A percentile compares a stretch with the other conserved stretches of the same genome.
Evolutionary conservation across 169 alveolate genomes (phyloP).

Genomic region (Plasmodium adleri): DNA sequence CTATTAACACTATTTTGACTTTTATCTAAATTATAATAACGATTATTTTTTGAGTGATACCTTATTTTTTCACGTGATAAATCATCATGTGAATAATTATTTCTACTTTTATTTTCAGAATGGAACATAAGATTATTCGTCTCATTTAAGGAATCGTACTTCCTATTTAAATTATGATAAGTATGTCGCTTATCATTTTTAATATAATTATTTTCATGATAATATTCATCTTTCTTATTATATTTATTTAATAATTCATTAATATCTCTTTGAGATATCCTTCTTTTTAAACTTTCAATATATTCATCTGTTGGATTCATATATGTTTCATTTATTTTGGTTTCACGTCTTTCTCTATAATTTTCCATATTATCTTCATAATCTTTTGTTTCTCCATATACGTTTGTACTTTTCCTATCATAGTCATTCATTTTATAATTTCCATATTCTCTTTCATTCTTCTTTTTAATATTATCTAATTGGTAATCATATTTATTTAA

Average conservation of each 20-base stretch:
- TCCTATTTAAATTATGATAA: conserved; percentile 6
- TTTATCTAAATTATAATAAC: background rate
- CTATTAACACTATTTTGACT: background rate
- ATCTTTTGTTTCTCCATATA: background rate
- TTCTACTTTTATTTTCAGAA: conserved; percentile 3
- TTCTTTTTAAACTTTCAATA: conserved; percentile 13
- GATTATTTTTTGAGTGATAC: background rate
- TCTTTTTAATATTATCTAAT: conserved; percentile 11
- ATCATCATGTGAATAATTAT: background rate
- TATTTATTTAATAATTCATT: conserved; percentile 31
- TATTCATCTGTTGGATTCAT: background rate
- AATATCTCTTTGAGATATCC: conserved; percentile 16
- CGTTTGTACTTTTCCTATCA: too few relatives aligned
- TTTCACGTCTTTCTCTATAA: background rate
- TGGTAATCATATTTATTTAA: background rate
- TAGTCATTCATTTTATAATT: background rate
- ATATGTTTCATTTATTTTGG: background rate
- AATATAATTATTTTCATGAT: background rate
- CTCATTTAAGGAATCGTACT: conserved; percentile 8
- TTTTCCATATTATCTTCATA: background rate
- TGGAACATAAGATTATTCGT: background rate
- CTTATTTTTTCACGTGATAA: background rate
- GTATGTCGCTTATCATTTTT: conserved; percentile 26
- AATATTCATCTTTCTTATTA: conserved; percentile 5
- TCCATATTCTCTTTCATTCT: conserved; percentile 8